These are phyloP conservation scores for Populus hybrid DNA, from an alignment of 441 rosid species.

Conservation along the genomic window DNA sequence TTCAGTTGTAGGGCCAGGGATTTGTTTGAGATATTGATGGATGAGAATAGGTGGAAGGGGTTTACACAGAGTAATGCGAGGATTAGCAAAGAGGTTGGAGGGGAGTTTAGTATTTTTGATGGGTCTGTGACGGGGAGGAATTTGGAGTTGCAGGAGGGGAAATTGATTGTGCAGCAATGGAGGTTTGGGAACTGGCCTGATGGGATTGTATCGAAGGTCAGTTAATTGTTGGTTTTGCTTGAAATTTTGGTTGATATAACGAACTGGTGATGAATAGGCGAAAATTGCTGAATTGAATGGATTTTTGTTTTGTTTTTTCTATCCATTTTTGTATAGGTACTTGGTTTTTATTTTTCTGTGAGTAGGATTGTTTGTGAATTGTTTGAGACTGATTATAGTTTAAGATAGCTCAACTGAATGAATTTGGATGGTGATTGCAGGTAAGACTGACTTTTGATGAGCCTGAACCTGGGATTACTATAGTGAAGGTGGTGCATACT, in stretches of 20 bases:
- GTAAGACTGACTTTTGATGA: slow-evolving; percentile 72
- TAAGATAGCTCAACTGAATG: background rate
- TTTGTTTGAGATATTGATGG: slow-evolving; percentile 87
- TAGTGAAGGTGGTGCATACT: slow-evolving; percentile 63
- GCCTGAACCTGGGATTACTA: slow-evolving; percentile 76
- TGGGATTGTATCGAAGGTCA: slow-evolving; percentile 73
- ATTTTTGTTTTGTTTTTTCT: background rate
- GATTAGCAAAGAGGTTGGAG: slow-evolving; percentile 82
- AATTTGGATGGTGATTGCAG: slow-evolving; percentile 37
- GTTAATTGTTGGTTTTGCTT: slow-evolving; percentile 1
- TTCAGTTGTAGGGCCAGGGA: slow-evolving; percentile 75
- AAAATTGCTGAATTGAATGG: background rate
- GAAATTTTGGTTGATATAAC: background rate
- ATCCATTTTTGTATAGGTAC: background rate
- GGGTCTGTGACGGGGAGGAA: slow-evolving; percentile 83
- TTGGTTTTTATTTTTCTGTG: background rate
- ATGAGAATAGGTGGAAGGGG: slow-evolving; percentile 92
- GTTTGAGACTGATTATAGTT: background rate
- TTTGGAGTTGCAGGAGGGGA: slow-evolving; percentile 68
- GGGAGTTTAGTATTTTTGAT: slow-evolving; percentile 75
- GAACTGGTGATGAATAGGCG: background rate
- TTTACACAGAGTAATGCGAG: slow-evolving; percentile 86
- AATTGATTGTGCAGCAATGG: slow-evolving; percentile 89
- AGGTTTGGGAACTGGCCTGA: slow-evolving; percentile 97
- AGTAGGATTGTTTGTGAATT: background rate